Percentiles rank a stretch among this genome's conserved stretches.
phyloP scores from a whole-genome alignment of 202 grass and related monocot species.

The Schoenoplectus tabernaemontani region DNA sequence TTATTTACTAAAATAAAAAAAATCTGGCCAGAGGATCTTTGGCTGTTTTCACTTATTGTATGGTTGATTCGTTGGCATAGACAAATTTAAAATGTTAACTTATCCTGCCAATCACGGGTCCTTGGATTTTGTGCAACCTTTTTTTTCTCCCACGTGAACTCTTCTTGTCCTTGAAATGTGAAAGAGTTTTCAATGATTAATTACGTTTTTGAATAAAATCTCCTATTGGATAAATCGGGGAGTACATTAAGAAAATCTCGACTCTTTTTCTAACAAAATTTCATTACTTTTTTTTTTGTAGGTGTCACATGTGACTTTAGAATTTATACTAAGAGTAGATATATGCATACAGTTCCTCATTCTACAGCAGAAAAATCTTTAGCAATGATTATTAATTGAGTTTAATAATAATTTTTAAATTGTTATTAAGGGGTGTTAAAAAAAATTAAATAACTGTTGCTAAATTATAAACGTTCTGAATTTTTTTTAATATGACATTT shows the following conservation, averaged over 20 bases:
- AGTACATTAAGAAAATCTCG: too few relatives aligned
- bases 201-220: background rate
- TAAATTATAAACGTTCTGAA: too few relatives aligned
- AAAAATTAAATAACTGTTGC: too few relatives aligned
- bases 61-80: background rate
- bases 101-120: constrained; percentile 17
- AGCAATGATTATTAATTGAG: too few relatives aligned
- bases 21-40: background rate
- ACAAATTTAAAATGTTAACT: background rate
- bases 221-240: background rate
- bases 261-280: background rate
- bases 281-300: background rate
- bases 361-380: too few relatives aligned
- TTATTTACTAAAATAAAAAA: too few relatives aligned
- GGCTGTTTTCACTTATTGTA: background rate
- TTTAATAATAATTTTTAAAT: too few relatives aligned
- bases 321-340: too few relatives aligned
- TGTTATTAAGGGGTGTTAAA: too few relatives aligned
- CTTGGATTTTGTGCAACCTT: background rate
- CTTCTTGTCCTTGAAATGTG: background rate
- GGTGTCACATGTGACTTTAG: background rate
- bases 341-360: too few relatives aligned
- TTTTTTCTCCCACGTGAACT: constrained; percentile 4
- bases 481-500: too few relatives aligned
- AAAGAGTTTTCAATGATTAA: background rate